phyloP scores from a whole-genome alignment of 257 asterid species.

The Nicotiana undulata region DNA sequence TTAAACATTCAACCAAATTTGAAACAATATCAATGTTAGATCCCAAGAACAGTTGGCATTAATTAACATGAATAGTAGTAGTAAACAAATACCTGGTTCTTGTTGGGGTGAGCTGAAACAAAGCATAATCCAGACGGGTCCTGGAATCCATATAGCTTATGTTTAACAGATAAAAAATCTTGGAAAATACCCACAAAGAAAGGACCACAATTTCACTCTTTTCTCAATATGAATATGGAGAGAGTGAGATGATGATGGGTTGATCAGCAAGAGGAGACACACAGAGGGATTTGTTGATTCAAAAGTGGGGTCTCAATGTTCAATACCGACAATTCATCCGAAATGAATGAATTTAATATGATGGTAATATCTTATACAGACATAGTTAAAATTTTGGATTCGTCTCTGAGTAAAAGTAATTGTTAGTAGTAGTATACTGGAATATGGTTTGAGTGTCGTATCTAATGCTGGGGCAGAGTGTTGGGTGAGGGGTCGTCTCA shows the following conservation, averaged over 20 bases:
- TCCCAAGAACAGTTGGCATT: neutral
- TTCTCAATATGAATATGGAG: neutral
- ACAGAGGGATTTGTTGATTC: conserved; percentile 15
- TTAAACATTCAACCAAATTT: neutral
- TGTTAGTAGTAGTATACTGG: neutral
- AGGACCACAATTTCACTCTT: neutral
- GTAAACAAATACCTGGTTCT: conserved; percentile 55
- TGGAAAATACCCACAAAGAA: conserved; percentile 3
- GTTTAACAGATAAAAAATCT: neutral
- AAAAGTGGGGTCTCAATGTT: conserved; percentile 25
- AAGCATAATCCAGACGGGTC: conserved; percentile 53
- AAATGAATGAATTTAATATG: neutral
- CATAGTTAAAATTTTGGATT: neutral
- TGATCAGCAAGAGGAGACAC: neutral
- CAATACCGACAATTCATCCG: conserved; percentile 42
- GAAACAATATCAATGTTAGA: neutral
- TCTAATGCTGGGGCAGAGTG: conserved; percentile 4
- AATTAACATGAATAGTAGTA: neutral
- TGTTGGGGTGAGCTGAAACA: conserved; percentile 80
- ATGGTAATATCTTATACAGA: neutral
- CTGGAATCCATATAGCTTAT: conserved; percentile 49
- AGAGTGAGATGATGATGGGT: neutral
- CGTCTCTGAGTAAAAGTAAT: neutral
- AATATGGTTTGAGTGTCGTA: conserved; percentile 1
- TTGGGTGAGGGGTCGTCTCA: conserved; percentile 38